Conservation (phyloP, 2,329 filamentous ascomycete genomes). For the Calonectria pteridis region DNA sequence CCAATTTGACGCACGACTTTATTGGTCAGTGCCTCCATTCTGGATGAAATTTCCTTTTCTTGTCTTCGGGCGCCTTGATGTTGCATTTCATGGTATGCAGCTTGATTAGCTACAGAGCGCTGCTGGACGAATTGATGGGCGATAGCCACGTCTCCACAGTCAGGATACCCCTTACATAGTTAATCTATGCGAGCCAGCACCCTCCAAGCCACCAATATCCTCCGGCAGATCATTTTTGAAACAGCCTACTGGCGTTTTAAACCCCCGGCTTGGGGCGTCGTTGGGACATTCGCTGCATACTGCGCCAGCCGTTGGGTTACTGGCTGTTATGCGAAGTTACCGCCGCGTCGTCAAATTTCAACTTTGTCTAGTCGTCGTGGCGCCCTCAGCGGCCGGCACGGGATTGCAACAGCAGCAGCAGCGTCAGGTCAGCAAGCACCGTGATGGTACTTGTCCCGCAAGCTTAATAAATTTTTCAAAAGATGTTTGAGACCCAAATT, state of each 20-base stretch:
- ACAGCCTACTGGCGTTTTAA: conserved; percentile 3
- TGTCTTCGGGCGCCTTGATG: not conserved
- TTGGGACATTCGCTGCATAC: not conserved
- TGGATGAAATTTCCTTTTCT: not conserved
- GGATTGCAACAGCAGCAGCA: not conserved
- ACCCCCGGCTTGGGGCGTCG: not conserved
- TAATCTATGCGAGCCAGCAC: conserved; percentile 16
- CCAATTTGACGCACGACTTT: no score
- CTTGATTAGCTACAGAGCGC: not conserved
- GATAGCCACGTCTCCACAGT: conserved; percentile 14
- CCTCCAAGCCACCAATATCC: conserved; percentile 11
- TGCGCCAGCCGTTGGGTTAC: not conserved
- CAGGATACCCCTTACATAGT: conserved; percentile 14
- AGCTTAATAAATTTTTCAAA: not conserved
- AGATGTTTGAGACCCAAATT: not conserved
- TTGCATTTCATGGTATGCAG: not conserved
- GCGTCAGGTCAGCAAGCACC: not conserved
- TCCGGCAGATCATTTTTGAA: conserved; percentile 1
- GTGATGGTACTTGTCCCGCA: not conserved
- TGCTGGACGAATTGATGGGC: not conserved
- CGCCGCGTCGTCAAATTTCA: not conserved
- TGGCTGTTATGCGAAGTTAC: not conserved
- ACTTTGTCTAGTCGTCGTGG: not conserved
- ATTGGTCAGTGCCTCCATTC: not conserved
- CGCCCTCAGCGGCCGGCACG: not conserved